A percentile compares a stretch with the other conserved stretches of the same genome.
Conservation (phyloP, 805 yeast genomes). For the Barnettozyma sucrosica region DNA sequence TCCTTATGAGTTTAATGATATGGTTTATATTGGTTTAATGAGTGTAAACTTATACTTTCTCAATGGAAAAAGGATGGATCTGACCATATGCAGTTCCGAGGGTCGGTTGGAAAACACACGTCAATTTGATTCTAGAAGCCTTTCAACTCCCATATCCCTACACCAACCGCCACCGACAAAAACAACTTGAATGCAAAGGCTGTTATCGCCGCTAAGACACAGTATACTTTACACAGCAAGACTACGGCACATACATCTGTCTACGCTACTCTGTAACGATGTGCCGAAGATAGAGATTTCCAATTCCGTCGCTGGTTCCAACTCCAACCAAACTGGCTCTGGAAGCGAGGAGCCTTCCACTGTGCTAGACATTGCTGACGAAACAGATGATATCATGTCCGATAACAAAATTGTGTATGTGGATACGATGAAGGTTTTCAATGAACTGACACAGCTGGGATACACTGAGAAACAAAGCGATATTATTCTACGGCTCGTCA, state of each 20-base stretch:
- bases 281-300: not conserved
- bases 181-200: not conserved
- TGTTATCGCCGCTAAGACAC: not conserved
- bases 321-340: not conserved
- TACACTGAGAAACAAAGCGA: conserved; percentile 59
- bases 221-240: not conserved
- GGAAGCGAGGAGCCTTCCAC: not conserved
- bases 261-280: not conserved
- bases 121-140: not conserved
- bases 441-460: conserved; percentile 48
- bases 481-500: conserved; percentile 42
- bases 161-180: too few species aligned
- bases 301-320: not conserved
- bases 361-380: conserved; percentile 4
- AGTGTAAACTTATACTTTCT: too few species aligned
- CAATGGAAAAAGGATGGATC: too few species aligned
- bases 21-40: not conserved
- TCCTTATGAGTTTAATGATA: not conserved
- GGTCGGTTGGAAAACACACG: not conserved
- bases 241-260: not conserved
- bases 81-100: too few species aligned
- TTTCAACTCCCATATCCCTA: too few species aligned
- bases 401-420: conserved; percentile 27
- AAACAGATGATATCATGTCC: not conserved
- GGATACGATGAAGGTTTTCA: conserved; percentile 59